A percentile compares a stretch with the other conserved stretches of the same genome.
These are phyloP conservation scores for Fusarium proliferatum DNA, from an alignment of 2,329 filamentous ascomycete species.

Conservation along the genomic window DNA sequence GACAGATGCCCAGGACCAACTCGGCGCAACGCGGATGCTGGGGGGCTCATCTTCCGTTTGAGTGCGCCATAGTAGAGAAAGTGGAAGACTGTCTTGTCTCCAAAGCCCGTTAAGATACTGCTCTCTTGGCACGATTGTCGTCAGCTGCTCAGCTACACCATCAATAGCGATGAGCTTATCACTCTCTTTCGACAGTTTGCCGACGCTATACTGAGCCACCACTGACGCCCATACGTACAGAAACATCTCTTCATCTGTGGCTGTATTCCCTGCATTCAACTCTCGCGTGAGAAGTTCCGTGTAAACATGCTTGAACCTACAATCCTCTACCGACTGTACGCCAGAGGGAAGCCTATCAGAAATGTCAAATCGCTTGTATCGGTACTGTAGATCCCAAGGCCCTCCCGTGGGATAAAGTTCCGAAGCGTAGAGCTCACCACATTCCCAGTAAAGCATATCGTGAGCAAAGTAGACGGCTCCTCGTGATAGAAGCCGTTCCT, in stretches of 20 bases:
- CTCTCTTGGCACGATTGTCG: background rate
- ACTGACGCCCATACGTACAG: conserved; percentile 9
- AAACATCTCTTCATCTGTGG: background rate
- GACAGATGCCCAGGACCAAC: conserved; percentile 12
- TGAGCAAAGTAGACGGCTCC: background rate
- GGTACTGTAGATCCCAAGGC: background rate
- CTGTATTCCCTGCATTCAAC: fast-evolving
- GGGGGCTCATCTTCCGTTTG: background rate
- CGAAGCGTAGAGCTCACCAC: background rate
- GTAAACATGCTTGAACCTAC: conserved; percentile 7
- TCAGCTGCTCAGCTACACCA: conserved; percentile 2
- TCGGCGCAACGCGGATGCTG: background rate
- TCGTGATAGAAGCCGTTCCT: conserved; percentile 1
- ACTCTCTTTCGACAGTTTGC: background rate
- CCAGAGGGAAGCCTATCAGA: background rate
- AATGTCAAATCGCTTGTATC: background rate
- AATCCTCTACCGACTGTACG: background rate
- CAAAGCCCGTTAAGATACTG: conserved; percentile 1
- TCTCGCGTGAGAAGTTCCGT: background rate
- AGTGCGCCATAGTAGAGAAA: background rate
- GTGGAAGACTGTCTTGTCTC: background rate
- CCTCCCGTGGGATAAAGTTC: background rate
- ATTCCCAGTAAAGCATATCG: conserved; percentile 11
- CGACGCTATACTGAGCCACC: conserved; percentile 3
- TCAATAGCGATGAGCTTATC: conserved; percentile 6